These are phyloP conservation scores for Penicillium cosmopolitanum DNA, from an alignment of 495 filamentous ascomycete genomes.

Conservation along the genomic window DNA sequence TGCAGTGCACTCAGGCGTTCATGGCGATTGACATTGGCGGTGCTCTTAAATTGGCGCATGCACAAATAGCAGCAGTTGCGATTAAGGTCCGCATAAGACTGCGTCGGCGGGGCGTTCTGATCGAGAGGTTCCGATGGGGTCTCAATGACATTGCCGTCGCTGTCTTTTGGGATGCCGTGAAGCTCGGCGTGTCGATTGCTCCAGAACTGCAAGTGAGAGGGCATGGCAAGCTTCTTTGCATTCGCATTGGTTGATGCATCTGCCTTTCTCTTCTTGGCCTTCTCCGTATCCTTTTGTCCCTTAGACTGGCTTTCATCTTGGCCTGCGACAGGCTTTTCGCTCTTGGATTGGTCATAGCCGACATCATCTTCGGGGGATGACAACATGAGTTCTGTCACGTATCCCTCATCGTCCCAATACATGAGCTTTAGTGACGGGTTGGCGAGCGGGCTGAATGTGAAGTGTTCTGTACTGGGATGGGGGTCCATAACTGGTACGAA, in stretches of 20 bases:
- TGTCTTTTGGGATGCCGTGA: constrained; percentile 58
- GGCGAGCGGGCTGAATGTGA: constrained; percentile 73
- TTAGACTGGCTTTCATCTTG: constrained; percentile 46
- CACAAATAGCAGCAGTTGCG: constrained; percentile 80
- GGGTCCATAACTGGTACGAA: constrained; percentile 76
- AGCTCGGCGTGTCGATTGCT: constrained; percentile 83
- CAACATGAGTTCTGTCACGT: constrained; percentile 67
- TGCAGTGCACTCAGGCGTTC: constrained; percentile 78
- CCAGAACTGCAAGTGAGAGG: constrained; percentile 84
- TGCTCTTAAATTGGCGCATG: constrained; percentile 70
- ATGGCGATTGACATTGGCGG: constrained; percentile 71
- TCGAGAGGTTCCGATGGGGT: constrained; percentile 18
- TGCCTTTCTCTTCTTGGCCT: constrained; percentile 73
- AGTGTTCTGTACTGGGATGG: constrained; percentile 55
- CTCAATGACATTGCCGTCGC: constrained; percentile 28
- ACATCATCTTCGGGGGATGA: constrained; percentile 51
- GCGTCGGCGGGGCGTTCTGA: constrained; percentile 35
- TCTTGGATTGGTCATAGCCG: constrained; percentile 25
- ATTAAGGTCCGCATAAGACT: constrained; percentile 72
- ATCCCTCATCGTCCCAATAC: constrained; percentile 86
- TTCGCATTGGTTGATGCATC: constrained; percentile 45
- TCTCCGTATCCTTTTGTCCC: constrained; percentile 56
- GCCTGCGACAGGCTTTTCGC: constrained; percentile 35
- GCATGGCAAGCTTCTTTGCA: constrained; percentile 55
- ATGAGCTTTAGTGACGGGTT: constrained; percentile 71